Evolutionary conservation across 768 basidiomycete species (phyloP), one percentile per base, ranked within the genome.

Genomic region (Leccinum arenicola): DNA sequence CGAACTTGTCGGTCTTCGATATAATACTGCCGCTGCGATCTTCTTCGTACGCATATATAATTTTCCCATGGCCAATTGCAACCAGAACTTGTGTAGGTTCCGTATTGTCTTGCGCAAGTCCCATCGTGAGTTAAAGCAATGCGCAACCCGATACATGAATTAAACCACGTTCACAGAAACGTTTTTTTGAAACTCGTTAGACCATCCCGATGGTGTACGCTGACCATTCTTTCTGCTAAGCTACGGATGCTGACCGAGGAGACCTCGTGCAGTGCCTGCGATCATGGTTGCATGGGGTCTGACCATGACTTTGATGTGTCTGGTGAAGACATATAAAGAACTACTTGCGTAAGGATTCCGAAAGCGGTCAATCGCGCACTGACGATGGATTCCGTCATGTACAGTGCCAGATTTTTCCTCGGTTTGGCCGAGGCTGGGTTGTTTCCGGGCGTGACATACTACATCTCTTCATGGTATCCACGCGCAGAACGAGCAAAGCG

Each of bases 401-500:
- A 11, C 56, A 80, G 76, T 8, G 68, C 71, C 21, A 70, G 80
- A 14, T 7, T 76, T 52, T 77, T 82, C 65, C 74, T 82, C 12
- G 82, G 81, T 17, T 56, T 80, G 43, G 70, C 78, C 21, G 82
- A 82, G 61, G 73, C 76, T 31, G 82, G 83, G 48, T 62, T 80
- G 10, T 70, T 75, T 53, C 75, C 77, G 0, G 76, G 75, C 3
- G 66, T 78, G 52, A 66, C 74, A 14, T 81, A 73, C 60, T 77
- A 75, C 33, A 66, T 85, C 33, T 82, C 82, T 3, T 69, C 80
- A 50, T 87, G 84, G 85, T 84, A 89, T 67, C 78, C 82, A 9
- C 75, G 81, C 47, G 71, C 74, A 43, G 85, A 87, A 64, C 81
- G 81, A 49, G 84, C 80, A 12, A 72, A 72, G 59, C 80, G 86